These are phyloP conservation scores for Solanum peruvianum DNA, from an alignment of 257 asterid species.

Conservation along the genomic window DNA sequence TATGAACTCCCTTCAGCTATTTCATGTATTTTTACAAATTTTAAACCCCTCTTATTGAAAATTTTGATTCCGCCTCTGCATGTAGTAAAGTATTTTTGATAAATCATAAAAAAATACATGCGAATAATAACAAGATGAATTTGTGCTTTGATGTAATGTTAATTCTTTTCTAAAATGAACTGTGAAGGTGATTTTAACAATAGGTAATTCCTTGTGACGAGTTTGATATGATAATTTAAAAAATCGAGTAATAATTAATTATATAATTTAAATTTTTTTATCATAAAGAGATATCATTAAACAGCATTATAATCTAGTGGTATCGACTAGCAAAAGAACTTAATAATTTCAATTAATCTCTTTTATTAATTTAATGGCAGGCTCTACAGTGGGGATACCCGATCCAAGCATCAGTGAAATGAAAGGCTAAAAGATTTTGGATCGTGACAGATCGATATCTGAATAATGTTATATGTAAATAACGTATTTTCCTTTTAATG, in stretches of 20 bases:
- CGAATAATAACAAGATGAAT: neutral
- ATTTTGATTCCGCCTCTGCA: too few relatives aligned
- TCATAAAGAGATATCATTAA: neutral
- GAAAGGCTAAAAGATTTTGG: neutral
- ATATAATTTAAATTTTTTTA: neutral
- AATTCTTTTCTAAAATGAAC: neutral
- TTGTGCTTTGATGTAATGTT: neutral
- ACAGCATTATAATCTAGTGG: neutral
- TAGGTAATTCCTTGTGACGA: neutral
- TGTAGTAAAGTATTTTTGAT: too few relatives aligned
- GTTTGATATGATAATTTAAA: neutral
- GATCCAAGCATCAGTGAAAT: conserved; percentile 58
- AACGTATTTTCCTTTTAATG: neutral
- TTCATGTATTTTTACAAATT: too few relatives aligned
- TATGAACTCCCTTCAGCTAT: fast-evolving
- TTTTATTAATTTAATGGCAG: conserved; percentile 15
- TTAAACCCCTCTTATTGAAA: too few relatives aligned
- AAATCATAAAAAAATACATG: neutral
- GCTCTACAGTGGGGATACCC: conserved; percentile 82
- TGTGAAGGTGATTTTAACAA: neutral
- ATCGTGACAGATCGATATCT: neutral
- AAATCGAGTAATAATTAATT: neutral
- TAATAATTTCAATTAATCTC: neutral
- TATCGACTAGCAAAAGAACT: neutral
- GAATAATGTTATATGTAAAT: conserved; percentile 13